phyloP scores from a whole-genome alignment of 352 stramenopile genomes.

The Pythium coloratum region DNA sequence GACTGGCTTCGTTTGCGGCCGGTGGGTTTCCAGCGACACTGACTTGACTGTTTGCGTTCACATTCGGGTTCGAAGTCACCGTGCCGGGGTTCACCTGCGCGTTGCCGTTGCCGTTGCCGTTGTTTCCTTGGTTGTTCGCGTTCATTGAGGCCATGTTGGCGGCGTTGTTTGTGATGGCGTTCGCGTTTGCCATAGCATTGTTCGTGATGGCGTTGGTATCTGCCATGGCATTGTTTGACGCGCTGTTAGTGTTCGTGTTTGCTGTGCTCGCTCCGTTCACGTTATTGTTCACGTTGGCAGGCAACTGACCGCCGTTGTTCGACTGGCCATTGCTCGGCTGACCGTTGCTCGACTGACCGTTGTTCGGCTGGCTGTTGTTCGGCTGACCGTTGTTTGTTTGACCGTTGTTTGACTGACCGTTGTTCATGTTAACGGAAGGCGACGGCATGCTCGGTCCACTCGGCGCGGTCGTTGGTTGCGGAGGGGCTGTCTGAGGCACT shows the following conservation, averaged over 20 bases:
- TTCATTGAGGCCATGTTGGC: neutral
- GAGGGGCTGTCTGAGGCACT: neutral
- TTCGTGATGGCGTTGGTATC: neutral
- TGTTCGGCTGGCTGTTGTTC: too few species aligned
- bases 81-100: neutral
- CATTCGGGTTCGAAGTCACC: neutral
- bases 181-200: neutral
- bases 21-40: neutral
- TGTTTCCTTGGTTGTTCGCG: neutral
- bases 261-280: neutral
- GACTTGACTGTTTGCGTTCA: neutral
- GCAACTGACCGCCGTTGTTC: neutral
- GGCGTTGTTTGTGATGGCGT: neutral
- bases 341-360: too few species aligned
- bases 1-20: neutral
- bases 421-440: too few species aligned
- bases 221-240: neutral
- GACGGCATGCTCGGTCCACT: too few species aligned
- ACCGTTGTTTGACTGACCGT: too few species aligned
- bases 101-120: neutral
- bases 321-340: neutral
- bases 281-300: neutral
- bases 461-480: neutral
- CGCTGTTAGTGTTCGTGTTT: neutral
- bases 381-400: too few species aligned